Base-by-base conservation (phyloP, 192 early-diverging fungal genomes). In the Podila verticillata region DNA sequence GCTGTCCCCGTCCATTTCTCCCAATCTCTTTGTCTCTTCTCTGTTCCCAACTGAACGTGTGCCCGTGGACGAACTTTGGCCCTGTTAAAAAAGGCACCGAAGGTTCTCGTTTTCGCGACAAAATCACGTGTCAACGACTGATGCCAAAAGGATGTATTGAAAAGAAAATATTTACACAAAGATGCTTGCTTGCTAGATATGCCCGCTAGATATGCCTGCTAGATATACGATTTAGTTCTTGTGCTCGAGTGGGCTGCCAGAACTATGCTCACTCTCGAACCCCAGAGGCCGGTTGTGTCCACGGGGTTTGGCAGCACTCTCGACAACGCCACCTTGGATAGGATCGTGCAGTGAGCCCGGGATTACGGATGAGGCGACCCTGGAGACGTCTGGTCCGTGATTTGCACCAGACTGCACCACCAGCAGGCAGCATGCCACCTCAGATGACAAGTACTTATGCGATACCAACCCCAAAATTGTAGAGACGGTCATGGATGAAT, bases 401-500 rank as follows among this genome's bases (percentile, higher is more conserved):
- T 56, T 57, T 4, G 51, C 8, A 39, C 68, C 74, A 22, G 74
- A 58, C 34, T 78, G 74, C 12, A 78, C 74, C 8, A 70, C 68
- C 48, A 78, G 29, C 10, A 78, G 26, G 36, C 74, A 78, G 24
- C 63, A 54, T 20, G 68, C 32, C 4, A 78, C 32, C 2, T 48
- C 74, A 29, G 74, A 78, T 5, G 63, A 29, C 31, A 78, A 13
- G 49, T 39, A 70, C 8, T 36, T 48, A 28, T 78, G 74, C n/a
- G 74, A 63, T 19, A 54, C 63, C 2, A 70, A 36, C 3, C 74
- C 74, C n/a, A 78, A 35, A 22, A 78, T 70, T 1, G 54, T 61
- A 0, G 67, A 35, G 22, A 78, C 74, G n/a, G 74, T 78, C 63
- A 70, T 48, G 58, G 47, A 65, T 10, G 74, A 70, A 54, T 78